Conservation (phyloP, 2,329 filamentous ascomycete species). For the Fusarium sp. region DNA sequence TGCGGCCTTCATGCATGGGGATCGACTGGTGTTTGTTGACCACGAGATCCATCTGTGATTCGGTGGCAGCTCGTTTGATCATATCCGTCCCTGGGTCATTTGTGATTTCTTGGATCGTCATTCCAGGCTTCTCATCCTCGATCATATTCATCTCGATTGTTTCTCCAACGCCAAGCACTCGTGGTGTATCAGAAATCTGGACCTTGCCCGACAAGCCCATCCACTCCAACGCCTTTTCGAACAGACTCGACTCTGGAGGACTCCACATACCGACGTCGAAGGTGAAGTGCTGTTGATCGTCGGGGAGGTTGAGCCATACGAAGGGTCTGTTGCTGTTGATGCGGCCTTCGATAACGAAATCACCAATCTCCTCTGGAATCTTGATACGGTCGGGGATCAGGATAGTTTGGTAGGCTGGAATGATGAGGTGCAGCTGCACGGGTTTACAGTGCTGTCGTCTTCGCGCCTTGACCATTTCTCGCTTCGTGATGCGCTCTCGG, state of each 20-base stretch:
- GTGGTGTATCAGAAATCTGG: conserved; percentile 35
- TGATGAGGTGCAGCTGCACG: conserved; percentile 53
- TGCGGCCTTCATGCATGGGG: conserved; percentile 21
- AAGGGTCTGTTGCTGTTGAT: conserved; percentile 55
- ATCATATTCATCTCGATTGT: conserved; percentile 24
- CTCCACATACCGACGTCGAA: conserved; percentile 51
- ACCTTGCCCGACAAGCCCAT: conserved; percentile 45
- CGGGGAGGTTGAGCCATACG: conserved; percentile 54
- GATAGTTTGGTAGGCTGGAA: conserved; percentile 56
- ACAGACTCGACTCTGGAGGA: conserved; percentile 47
- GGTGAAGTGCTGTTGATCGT: conserved; percentile 50
- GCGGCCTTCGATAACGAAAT: conserved; percentile 54
- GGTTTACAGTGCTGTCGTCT: conserved; percentile 36
- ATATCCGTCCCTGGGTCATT: conserved; percentile 16
- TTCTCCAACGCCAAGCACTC: conserved; percentile 44
- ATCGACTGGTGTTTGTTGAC: conserved; percentile 27
- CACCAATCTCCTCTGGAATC: conserved; percentile 53
- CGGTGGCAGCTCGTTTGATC: conserved; percentile 10
- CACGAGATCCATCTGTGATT: conserved; percentile 14
- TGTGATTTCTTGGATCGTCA: conserved; percentile 1
- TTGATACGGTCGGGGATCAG: conserved; percentile 52
- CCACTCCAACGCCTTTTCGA: conserved; percentile 44
- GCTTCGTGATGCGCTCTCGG: conserved; percentile 44
- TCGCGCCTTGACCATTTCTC: conserved; percentile 44
- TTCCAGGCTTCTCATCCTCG: conserved; percentile 16